Base-by-base conservation (phyloP, 768 basidiomycete species). In the Heimioporus sp. region DNA sequence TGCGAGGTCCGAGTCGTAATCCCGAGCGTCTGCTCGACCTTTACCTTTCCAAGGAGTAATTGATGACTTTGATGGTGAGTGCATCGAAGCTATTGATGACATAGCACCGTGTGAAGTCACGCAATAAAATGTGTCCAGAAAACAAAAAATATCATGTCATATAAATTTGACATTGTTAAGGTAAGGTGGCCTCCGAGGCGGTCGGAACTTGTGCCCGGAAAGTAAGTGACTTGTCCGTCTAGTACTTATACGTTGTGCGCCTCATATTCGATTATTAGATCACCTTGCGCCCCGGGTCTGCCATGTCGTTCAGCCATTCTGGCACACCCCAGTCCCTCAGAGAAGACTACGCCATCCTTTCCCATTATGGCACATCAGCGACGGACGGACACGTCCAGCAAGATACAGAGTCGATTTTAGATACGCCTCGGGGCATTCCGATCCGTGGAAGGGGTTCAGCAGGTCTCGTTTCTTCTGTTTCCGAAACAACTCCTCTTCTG, bases 271-370 rank as follows among this genome's bases (percentile, higher is more conserved):
- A 28, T 6, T 28, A 6, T 28, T 7, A 28, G 24, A 28, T 6
- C 24, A 5, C 7, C 24, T 28, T 28, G 24, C 24, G 1, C 5
- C 7, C 24, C 24, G 7, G 24, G 24, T 28, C 24, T 6, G 24
- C 24, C 24, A 64, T 64, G 63, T 64, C 63, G 17, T 41, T 55
- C 51, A 45, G 21, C 43, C 63, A 56, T 35, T 46, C 53, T 15
- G 52, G 52, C 32, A 49, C 58, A 11, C 61, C 64, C 2, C 63
- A 54, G 10, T 85, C 85, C 2, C 66, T 87, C 17, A 82, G 81
- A 12, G 80, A 85, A 2, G 85, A 86, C 69, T 83, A 85, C 56
- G 83, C 82, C 8, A 72, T 85, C 34, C 68, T 87, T 10, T 80
- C 83, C 28, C 76, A 76, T 10, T 80, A 75, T 59, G 74, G 75